These are phyloP conservation scores for Symbiodinium natans DNA, from an alignment of 73 alveolate species.

Conservation along the genomic window DNA sequence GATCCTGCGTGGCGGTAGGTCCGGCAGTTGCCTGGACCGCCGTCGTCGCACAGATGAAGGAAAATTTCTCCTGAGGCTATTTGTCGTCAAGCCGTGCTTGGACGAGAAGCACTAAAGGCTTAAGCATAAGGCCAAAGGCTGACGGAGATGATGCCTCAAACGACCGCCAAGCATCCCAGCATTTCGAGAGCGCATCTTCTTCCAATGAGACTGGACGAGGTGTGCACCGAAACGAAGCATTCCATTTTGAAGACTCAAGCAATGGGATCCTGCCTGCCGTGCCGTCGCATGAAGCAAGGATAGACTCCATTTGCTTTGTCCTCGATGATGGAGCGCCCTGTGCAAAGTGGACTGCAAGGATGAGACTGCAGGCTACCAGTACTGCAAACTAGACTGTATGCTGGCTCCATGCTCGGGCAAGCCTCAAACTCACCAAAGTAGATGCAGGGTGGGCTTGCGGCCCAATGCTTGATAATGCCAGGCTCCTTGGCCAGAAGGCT, in stretches of 20 bases:
- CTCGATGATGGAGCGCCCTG: constrained; percentile 53
- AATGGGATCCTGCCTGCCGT: constrained; percentile 31
- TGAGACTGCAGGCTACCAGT: too few species aligned
- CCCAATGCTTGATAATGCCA: constrained; percentile 71
- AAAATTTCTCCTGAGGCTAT: constrained; percentile 45
- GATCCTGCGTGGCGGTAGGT: constrained; percentile 56
- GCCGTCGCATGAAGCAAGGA: constrained; percentile 44
- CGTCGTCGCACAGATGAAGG: constrained; percentile 67
- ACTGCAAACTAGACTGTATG: too few species aligned
- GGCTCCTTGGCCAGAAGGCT: constrained; percentile 43
- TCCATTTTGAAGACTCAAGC: neutral
- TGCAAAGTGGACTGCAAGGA: neutral
- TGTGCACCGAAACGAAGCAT: neutral
- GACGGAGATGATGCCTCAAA: too few species aligned
- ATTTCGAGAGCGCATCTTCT: constrained; percentile 29
- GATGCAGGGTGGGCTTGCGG: constrained; percentile 59
- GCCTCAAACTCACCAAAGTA: constrained; percentile 79
- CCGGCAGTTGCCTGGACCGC: constrained; percentile 88
- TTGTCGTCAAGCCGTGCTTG: too few species aligned
- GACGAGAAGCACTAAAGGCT: too few species aligned
- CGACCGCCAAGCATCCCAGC: constrained; percentile 39
- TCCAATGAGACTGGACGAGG: constrained; percentile 34
- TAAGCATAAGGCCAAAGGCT: too few species aligned
- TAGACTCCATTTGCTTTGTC: constrained; percentile 55
- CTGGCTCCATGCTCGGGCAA: too few species aligned